Evolutionary conservation across 768 basidiomycete genomes (phyloP).

Genomic region (Phanerochaete carnosa): DNA sequence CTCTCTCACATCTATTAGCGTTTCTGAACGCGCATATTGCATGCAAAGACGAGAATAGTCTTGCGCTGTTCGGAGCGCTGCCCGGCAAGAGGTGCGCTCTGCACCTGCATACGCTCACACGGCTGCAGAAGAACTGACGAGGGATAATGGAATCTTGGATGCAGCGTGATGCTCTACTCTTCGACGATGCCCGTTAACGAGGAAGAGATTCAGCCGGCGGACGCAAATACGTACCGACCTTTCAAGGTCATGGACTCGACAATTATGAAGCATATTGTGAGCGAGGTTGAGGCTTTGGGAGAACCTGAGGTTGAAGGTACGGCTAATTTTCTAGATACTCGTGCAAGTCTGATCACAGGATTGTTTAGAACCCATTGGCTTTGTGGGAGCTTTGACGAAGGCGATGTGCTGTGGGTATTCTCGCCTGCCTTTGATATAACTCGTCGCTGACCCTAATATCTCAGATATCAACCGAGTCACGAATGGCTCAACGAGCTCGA

Average conservation of each 20-base stretch:
- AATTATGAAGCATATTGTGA: conserved; percentile 57
- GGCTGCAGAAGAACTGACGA: not conserved
- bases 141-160: not conserved
- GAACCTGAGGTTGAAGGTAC: conserved; percentile 50
- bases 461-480: conserved; percentile 65
- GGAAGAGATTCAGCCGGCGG: conserved; percentile 39
- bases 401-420: conserved; percentile 76
- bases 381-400: conserved; percentile 90
- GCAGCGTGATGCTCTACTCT: conserved; percentile 76
- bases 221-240: conserved; percentile 81
- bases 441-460: conserved; percentile 31
- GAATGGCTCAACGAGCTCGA: conserved; percentile 27
- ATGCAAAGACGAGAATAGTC: conserved; percentile 83
- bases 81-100: conserved; percentile 71
- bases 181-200: conserved; percentile 47
- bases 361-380: conserved; percentile 52
- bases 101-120: not conserved
- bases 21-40: conserved; percentile 95
- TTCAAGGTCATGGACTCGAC: conserved; percentile 76
- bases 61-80: conserved; percentile 89
- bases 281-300: conserved; percentile 54
- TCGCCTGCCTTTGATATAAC: conserved; percentile 21
- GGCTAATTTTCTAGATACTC: conserved; percentile 13
- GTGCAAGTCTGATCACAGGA: conserved; percentile 10
- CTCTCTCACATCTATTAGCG: conserved; percentile 82